These are phyloP conservation scores for Septoria petroselini DNA, from an alignment of 2,329 filamentous ascomycete genomes.

Conservation along the genomic window DNA sequence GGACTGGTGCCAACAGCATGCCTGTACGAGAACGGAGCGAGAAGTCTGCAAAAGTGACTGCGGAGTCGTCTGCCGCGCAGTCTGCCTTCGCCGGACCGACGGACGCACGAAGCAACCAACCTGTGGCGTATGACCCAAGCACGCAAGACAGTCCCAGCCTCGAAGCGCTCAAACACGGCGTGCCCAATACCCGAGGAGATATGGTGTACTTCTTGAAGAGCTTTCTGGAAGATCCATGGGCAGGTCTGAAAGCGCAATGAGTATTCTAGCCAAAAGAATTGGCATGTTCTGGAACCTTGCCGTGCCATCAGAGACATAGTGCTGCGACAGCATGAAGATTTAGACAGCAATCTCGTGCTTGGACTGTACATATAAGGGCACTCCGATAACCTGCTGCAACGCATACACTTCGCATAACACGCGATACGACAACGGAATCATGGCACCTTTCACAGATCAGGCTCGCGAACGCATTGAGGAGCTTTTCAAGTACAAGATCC, in stretches of 20 bases:
- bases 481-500: not conserved
- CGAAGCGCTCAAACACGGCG: constrained; percentile 40
- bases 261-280: too few relatives aligned
- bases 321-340: too few relatives aligned
- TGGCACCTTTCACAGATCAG: not conserved
- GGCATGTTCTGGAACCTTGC: too few relatives aligned
- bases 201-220: constrained; percentile 65
- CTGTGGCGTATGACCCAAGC: constrained; percentile 5
- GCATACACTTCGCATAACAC: too few relatives aligned
- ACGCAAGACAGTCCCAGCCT: constrained; percentile 30
- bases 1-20: constrained; percentile 32
- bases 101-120: not conserved
- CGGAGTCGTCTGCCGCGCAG: not conserved
- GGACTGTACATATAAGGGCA: too few relatives aligned
- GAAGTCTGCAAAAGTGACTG: not conserved
- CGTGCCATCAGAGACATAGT: too few relatives aligned
- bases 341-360: too few relatives aligned
- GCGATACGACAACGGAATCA: too few relatives aligned
- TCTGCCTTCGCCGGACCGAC: not conserved
- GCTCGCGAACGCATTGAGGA: not conserved
- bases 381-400: too few relatives aligned
- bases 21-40: constrained; percentile 21
- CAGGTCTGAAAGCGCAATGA: constrained; percentile 26
- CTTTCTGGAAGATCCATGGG: constrained; percentile 72
- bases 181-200: constrained; percentile 56